Conservation (phyloP, 2,329 filamentous ascomycete species). For the Aureobasidium sp. region DNA sequence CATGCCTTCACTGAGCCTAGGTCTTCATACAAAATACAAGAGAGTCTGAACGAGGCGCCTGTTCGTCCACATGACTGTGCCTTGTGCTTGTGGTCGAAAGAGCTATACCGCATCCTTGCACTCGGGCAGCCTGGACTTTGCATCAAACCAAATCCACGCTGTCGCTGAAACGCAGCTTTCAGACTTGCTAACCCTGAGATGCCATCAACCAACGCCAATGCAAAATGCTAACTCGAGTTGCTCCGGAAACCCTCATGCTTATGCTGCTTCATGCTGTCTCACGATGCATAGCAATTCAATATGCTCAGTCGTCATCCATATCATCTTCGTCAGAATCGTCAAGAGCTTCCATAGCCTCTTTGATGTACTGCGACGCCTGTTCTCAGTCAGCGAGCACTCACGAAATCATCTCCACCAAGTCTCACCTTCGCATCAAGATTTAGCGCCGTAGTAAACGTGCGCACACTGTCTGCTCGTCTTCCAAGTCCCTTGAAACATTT, state of each 20-base stretch:
- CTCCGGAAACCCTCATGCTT: background rate
- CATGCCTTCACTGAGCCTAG: background rate
- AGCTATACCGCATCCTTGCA: background rate
- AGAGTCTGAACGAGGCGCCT: background rate
- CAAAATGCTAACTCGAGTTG: background rate
- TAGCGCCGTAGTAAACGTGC: constrained; percentile 87
- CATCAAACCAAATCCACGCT: background rate
- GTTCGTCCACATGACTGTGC: background rate
- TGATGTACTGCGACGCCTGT: constrained; percentile 86
- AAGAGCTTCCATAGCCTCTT: constrained; percentile 89
- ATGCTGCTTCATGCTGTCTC: background rate
- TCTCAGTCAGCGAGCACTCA: constrained; percentile 13
- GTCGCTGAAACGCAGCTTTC: background rate
- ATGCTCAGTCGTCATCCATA: constrained; percentile 38
- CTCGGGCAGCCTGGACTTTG: background rate
- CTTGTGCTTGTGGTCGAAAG: background rate
- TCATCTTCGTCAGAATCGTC: constrained; percentile 66
- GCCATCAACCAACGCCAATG: background rate
- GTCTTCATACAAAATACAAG: background rate
- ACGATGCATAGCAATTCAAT: background rate
- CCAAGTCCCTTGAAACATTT: constrained; percentile 57
- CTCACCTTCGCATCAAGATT: constrained; percentile 93
- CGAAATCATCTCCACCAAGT: background rate
- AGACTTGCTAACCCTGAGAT: background rate
- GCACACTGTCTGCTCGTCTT: constrained; percentile 66